Percentiles rank a stretch among this genome's conserved stretches.
Evolutionary conservation across 2,329 filamentous ascomycete genomes (phyloP).

Genomic region (Cytospora piceicola): DNA sequence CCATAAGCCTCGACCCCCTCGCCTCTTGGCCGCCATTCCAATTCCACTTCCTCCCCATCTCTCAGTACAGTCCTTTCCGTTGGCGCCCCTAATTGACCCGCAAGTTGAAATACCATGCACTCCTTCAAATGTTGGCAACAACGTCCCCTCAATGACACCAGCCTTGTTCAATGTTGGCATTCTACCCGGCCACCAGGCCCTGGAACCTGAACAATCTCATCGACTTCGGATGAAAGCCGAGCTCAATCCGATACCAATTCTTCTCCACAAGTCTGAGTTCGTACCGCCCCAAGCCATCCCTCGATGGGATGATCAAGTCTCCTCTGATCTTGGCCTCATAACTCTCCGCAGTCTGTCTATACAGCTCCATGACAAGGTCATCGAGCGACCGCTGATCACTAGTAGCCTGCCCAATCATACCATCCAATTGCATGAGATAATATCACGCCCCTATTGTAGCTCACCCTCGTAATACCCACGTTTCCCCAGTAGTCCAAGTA

Average conservation of each 20-base stretch:
- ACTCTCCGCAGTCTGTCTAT: slow-evolving; percentile 20
- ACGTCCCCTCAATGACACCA: slow-evolving; percentile 25
- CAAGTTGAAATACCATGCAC: slow-evolving; percentile 22
- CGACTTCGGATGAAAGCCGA: slow-evolving; percentile 16
- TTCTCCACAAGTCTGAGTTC: slow-evolving; percentile 21
- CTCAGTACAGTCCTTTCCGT: slow-evolving; percentile 21
- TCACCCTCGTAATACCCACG: slow-evolving; percentile 21
- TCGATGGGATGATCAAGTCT: slow-evolving; percentile 21
- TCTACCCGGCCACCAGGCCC: slow-evolving; percentile 22
- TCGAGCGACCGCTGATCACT: slow-evolving; percentile 22
- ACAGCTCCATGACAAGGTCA: slow-evolving; percentile 27
- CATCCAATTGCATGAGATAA: slow-evolving; percentile 26
- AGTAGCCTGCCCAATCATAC: slow-evolving; percentile 15
- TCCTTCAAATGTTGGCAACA: slow-evolving; percentile 21
- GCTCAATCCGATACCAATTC: slow-evolving; percentile 22
- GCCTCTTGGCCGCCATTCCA: slow-evolving; percentile 24
- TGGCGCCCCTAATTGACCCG: slow-evolving; percentile 16
- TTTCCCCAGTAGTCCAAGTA: slow-evolving; percentile 23
- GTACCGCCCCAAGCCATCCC: slow-evolving; percentile 16
- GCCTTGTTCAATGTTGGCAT: slow-evolving; percentile 28
- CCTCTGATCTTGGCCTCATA: slow-evolving; percentile 24
- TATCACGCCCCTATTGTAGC: slow-evolving; percentile 25
- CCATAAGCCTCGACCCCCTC: slow-evolving; percentile 21
- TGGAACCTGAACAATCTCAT: slow-evolving; percentile 19
- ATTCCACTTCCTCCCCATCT: background rate